These are phyloP conservation scores for Leptographium flavum DNA, from an alignment of 2,329 filamentous ascomycete species.

Conservation along the genomic window DNA sequence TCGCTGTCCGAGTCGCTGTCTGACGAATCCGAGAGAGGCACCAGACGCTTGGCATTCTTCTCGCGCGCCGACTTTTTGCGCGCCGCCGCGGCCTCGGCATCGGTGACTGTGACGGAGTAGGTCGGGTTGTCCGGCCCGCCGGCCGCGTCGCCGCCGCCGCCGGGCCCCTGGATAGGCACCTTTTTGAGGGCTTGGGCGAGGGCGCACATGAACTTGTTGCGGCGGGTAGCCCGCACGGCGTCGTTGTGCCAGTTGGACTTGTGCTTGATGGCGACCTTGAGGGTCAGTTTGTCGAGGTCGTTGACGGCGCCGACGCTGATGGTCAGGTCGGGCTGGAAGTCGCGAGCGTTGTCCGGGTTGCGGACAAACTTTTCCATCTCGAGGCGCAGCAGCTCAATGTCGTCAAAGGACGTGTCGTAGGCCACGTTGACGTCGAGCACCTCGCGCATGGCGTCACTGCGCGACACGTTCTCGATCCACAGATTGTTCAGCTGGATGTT, in stretches of 20 bases:
- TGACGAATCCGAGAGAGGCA: conserved; percentile 27
- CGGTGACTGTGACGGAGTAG: conserved; percentile 65
- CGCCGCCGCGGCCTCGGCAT: conserved; percentile 49
- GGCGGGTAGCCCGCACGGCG: conserved; percentile 59
- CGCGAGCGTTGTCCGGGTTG: conserved; percentile 70
- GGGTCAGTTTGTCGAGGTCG: conserved; percentile 74
- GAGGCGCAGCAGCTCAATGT: conserved; percentile 68
- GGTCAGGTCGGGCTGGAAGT: conserved; percentile 76
- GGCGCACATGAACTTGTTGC: conserved; percentile 95
- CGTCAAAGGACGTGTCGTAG: conserved; percentile 79
- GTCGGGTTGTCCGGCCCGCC: conserved; percentile 60
- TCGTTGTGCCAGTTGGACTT: conserved; percentile 93
- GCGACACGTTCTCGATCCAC: conserved; percentile 92
- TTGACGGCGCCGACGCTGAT: conserved; percentile 67
- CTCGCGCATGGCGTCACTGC: conserved; percentile 86
- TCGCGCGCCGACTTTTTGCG: conserved; percentile 42
- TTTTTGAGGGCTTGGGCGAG: conserved; percentile 72
- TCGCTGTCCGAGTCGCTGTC: conserved; percentile 1
- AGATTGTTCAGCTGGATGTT: conserved; percentile 84
- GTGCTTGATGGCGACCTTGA: conserved; percentile 75
- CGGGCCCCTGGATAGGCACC: conserved; percentile 73
- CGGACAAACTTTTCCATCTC: conserved; percentile 81
- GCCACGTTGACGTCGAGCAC: conserved; percentile 65
- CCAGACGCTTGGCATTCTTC: conserved; percentile 52
- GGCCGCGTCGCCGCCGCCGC: conserved; percentile 49